phyloP scores from a whole-genome alignment of 768 basidiomycete genomes.

The Krasilnikovozyma curviuscula region DNA sequence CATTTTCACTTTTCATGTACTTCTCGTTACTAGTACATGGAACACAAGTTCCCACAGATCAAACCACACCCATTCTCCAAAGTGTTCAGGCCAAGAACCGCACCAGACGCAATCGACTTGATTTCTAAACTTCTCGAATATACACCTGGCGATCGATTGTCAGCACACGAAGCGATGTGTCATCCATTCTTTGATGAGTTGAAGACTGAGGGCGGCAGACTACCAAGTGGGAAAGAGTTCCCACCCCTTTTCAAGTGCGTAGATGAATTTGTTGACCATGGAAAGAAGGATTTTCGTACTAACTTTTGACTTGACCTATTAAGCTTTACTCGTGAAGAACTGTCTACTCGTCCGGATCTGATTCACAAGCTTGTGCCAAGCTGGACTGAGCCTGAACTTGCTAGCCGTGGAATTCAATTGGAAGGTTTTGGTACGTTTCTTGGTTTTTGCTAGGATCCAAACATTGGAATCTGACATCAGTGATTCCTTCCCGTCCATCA shows the following conservation, averaged over 20 bases:
- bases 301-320: slow-evolving; percentile 3
- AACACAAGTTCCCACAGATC: slow-evolving; percentile 99
- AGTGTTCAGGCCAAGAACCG: slow-evolving; percentile 77
- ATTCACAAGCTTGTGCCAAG: slow-evolving; percentile 77
- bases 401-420: neutral
- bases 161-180: slow-evolving; percentile 76
- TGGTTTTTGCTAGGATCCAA: neutral
- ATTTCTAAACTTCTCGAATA: slow-evolving; percentile 91
- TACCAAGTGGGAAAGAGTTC: slow-evolving; percentile 95
- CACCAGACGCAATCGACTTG: slow-evolving; percentile 85
- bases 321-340: slow-evolving; percentile 37
- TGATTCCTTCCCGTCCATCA: slow-evolving; percentile 25
- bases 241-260: slow-evolving; percentile 82
- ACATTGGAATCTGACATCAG: slow-evolving; percentile 51
- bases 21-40: slow-evolving; percentile 53
- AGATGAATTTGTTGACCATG: neutral
- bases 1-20: neutral
- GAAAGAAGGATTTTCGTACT: neutral
- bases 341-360: slow-evolving; percentile 87
- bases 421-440: neutral
- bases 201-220: slow-evolving; percentile 66
- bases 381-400: slow-evolving; percentile 71
- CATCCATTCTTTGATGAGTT: slow-evolving; percentile 91
- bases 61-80: slow-evolving; percentile 98
- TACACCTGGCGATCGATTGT: slow-evolving; percentile 82